Percentiles rank a stretch among this genome's conserved stretches.
These are phyloP conservation scores for Aphanomyces invadans DNA, from an alignment of 352 stramenopile genomes.

Conservation along the genomic window DNA sequence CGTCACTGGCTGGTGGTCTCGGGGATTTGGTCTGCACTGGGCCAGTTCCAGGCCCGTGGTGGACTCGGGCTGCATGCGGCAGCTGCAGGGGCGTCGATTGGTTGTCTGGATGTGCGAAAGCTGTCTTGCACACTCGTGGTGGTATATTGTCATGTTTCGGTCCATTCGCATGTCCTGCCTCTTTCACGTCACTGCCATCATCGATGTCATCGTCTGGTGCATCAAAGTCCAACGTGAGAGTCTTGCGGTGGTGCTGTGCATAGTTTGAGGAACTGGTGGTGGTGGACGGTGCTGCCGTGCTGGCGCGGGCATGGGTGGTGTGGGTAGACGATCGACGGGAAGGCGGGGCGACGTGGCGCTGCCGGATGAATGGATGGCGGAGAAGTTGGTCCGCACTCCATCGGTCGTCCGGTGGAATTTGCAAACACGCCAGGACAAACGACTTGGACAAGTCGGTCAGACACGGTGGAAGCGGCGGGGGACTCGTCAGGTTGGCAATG, in stretches of 20 bases:
- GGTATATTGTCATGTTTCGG: neutral
- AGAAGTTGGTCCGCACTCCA: constrained; percentile 86
- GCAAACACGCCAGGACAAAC: constrained; percentile 45
- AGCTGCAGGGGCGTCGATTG: neutral
- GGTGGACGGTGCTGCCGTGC: neutral
- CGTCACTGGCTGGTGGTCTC: neutral
- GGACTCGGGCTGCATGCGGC: neutral
- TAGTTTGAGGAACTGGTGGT: neutral
- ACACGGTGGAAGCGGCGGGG: constrained; percentile 35
- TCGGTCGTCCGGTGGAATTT: constrained; percentile 46
- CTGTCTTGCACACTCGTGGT: neutral
- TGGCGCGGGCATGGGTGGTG: neutral
- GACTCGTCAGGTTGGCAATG: constrained; percentile 42
- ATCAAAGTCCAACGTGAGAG: neutral
- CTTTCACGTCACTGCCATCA: neutral
- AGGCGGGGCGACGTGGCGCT: neutral
- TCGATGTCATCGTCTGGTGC: neutral
- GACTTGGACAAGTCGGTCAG: constrained; percentile 38
- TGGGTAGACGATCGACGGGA: neutral
- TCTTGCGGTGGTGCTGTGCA: neutral
- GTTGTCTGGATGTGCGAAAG: neutral
- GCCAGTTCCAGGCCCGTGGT: neutral
- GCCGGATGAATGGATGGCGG: constrained; percentile 78
- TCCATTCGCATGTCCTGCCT: neutral
- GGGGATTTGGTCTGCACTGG: neutral